These are phyloP conservation scores for Botrytis galanthina DNA, from an alignment of 2,329 filamentous ascomycete genomes.

Conservation along the genomic window DNA sequence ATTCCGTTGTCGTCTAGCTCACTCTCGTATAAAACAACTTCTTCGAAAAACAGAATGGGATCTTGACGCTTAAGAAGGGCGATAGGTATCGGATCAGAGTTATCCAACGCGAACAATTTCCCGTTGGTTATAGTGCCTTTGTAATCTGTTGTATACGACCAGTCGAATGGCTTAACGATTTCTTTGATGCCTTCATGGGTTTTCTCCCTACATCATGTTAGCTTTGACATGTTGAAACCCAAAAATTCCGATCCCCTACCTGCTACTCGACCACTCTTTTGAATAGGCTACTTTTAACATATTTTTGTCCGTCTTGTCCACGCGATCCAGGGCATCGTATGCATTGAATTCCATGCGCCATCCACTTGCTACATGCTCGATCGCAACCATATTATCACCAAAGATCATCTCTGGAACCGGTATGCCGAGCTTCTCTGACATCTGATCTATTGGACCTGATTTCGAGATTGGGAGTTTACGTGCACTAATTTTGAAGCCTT, in stretches of 20 bases:
- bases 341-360: constrained; percentile 84
- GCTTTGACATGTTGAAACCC: not conserved
- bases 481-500: constrained; percentile 71
- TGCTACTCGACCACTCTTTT: constrained; percentile 68
- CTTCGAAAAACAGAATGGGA: constrained; percentile 94
- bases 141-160: constrained; percentile 94
- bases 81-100: constrained; percentile 64
- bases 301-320: constrained; percentile 87
- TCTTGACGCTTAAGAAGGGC: constrained; percentile 85
- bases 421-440: constrained; percentile 77
- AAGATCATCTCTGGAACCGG: constrained; percentile 99
- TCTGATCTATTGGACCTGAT: constrained; percentile 80
- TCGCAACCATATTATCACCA: constrained; percentile 81
- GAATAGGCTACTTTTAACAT: constrained; percentile 96
- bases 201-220: constrained; percentile 59
- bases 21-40: constrained; percentile 94
- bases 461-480: constrained; percentile 95
- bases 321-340: constrained; percentile 80
- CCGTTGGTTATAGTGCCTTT: constrained; percentile 60
- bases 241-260: constrained; percentile 20
- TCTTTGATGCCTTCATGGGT: constrained; percentile 85
- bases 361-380: constrained; percentile 70
- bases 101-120: constrained; percentile 31
- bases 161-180: constrained; percentile 94
- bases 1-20: constrained; percentile 98